Evolutionary conservation across 1,284 basidiomycete genomes (phyloP), one percentile per base, ranked within the genome.

Genomic region (Ceratobasidium sp.): DNA sequence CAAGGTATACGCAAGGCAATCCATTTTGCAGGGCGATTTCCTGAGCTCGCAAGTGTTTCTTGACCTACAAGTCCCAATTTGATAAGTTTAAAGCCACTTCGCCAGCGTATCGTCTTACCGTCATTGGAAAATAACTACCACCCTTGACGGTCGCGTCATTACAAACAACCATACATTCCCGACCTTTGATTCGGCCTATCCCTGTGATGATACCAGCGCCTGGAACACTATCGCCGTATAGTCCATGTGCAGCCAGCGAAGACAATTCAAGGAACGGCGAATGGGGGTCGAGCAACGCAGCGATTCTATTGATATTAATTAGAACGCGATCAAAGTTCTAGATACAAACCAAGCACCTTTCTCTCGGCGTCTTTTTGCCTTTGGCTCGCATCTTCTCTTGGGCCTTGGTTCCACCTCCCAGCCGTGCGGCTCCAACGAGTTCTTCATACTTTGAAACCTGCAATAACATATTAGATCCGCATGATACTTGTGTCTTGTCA

Each of bases 61-160:
- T 98, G 73, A 95, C 91, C 88, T 91, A 73, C 5, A 38, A 43
- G 22, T 27, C 7, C 20, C 8, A 29, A 22, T 8, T 8, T 12
- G 15, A 32, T 65, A 10, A 42, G 22, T 25, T 69, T 8, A 53
- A 45, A 22, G 42, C 56, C 47, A 70, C 31, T 7, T 38, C 3
- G 15, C 45, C 8, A 40, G 38, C 8, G 8, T 40, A 40, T 40
- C 45, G 22, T 22, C 62, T 8, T 70, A 92, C 93, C 8, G 94
- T 96, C 70, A 98, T 81, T 13, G 95, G 95, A 77, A 95, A 95
- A 79, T 96, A 96, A 0, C 91, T 92, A 1, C 94, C 94, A 34
- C 94, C 94, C 77, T 96, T 96, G 45, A 96, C 94, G 1, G 93
- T 96, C 31, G 94, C 91, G 77, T 98, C 95, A 78, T 98, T 98